Conservation (phyloP, 768 basidiomycete genomes). For the Phanerochaete sordida region DNA sequence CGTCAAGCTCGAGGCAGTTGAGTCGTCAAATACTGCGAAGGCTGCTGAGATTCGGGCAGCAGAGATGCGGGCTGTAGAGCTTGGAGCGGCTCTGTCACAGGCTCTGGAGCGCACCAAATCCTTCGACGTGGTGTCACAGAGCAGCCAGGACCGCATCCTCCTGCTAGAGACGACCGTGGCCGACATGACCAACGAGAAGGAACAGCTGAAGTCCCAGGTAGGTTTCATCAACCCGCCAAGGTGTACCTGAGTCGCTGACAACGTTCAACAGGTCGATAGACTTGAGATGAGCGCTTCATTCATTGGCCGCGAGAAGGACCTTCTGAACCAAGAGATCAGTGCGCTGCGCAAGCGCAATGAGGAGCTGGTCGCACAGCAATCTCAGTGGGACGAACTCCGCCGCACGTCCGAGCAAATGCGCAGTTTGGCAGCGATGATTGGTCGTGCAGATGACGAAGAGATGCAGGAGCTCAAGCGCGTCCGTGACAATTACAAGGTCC, state of each 20-base stretch:
- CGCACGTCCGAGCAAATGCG: conserved; percentile 73
- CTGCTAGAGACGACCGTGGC: conserved; percentile 60
- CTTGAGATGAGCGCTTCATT: conserved; percentile 57
- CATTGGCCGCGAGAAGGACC: conserved; percentile 61
- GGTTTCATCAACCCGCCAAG: conserved; percentile 13
- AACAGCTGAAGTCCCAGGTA: conserved; percentile 58
- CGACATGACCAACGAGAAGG: conserved; percentile 54
- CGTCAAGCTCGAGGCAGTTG: conserved; percentile 47
- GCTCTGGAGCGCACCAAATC: conserved; percentile 69
- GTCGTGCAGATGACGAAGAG: conserved; percentile 67
- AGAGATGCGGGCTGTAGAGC: conserved; percentile 50
- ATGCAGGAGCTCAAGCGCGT: conserved; percentile 63
- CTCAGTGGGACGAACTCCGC: conserved; percentile 76
- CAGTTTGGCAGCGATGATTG: conserved; percentile 54
- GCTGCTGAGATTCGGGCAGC: conserved; percentile 39
- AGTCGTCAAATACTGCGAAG: conserved; percentile 35
- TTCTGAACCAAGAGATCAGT: conserved; percentile 45
- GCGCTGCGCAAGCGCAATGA: conserved; percentile 60
- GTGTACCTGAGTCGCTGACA: neutral
- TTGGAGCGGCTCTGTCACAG: conserved; percentile 71
- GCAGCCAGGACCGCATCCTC: conserved; percentile 54
- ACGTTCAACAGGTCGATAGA: conserved; percentile 46
- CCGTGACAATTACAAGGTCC: conserved; percentile 49
- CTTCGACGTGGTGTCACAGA: conserved; percentile 65
- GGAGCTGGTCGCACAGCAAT: conserved; percentile 55